Base-by-base conservation (phyloP, 371 early-diverging fungal species). In the Umbelopsis sp. region DNA sequence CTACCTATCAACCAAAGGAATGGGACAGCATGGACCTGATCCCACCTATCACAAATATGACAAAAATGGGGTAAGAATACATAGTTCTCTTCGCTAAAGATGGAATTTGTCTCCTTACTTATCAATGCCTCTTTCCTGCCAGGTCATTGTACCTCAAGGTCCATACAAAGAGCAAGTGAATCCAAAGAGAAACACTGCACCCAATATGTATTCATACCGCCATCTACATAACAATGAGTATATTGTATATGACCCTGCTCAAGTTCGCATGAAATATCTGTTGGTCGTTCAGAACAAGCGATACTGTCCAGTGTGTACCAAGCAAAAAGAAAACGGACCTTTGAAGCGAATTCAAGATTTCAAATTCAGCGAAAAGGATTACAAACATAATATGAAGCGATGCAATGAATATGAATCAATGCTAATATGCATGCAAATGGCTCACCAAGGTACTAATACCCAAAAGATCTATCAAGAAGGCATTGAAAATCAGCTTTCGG, bases 191-290 rank as follows among this genome's bases (percentile, higher is more conserved):
- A 18, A n/a, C 37, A 57, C 1, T 57, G 18, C 8, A 16, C 0
- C 9, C n/a, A 18, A 2, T 35, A 16, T 12, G 12, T 25, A 3
- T 57, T 12, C n/a, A 41, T 44, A n/a, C 25, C 20, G 45, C 8
- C 0, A 29, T 0, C 79, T 88, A n/a, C 66, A 71, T 5, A 67
- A 82, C 50, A 86, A 87, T 70, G 89, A 90, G 70, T 90, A 80
- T 53, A 79, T 87, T 65, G 89, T 90, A 1, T 82, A 86, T 63
- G 75, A 87, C 37, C 74, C 78, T 41, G 63, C 74, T 10, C 85
- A 83, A 52, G 84, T 89, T 69, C 76, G 78, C 48, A 82, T 87
- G 62, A 77, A 78, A 6, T 89, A 89, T 50, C 50, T 90, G 16
- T 71, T 87, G 6, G 65, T 87, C 12, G 75, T 86, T 2, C 83